Evolutionary conservation across 306 rosid genomes (phyloP).

Genomic region (Pachyrhizus erosus): DNA sequence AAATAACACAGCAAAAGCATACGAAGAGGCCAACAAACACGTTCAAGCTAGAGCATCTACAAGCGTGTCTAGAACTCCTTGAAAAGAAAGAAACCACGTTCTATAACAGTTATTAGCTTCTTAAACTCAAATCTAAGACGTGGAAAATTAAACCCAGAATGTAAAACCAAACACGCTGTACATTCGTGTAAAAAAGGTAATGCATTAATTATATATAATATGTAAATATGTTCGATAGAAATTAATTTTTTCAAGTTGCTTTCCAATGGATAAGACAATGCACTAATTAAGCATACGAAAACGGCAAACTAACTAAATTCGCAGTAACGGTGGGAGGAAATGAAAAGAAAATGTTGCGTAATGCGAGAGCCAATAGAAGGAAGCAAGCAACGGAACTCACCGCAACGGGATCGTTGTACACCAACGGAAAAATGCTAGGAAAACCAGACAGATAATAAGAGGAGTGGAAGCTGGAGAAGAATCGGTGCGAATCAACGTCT

Average conservation of each 20-base stretch:
- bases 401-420: conserved; percentile 31
- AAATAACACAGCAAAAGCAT: neutral
- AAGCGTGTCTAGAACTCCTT: neutral
- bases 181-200: neutral
- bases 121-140: no score
- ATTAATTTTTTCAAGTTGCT: no score
- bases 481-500: conserved; percentile 54
- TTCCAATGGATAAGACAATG: neutral
- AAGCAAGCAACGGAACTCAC: conserved; percentile 52
- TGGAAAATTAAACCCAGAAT: no score
- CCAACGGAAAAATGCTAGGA: conserved; percentile 47
- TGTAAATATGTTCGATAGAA: neutral
- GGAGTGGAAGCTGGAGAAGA: conserved; percentile 55
- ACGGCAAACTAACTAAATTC: conserved; percentile 8
- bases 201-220: neutral
- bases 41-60: conserved; percentile 25
- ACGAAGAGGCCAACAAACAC: neutral
- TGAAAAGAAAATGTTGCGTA: neutral
- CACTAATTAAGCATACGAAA: conserved; percentile 3
- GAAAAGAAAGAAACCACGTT: no score
- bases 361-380: neutral
- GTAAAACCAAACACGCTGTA: no score
- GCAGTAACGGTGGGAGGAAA: neutral
- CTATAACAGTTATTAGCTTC: no score
- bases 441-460: conserved; percentile 41